Evolutionary conservation across 768 basidiomycete genomes (phyloP).

Genomic region (Tylopilus sp.): DNA sequence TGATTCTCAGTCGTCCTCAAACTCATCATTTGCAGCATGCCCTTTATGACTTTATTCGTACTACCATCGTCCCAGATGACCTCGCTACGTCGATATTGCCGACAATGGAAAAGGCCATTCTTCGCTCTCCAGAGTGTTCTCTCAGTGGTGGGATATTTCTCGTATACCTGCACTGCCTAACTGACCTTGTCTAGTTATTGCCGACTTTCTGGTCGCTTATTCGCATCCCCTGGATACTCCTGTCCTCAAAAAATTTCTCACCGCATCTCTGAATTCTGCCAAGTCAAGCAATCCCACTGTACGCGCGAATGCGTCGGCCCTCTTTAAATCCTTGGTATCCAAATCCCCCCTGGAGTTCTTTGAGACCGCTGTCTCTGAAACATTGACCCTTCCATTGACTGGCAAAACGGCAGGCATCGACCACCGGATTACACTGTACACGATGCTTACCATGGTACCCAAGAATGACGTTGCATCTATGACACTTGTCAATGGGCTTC

Average conservation of each 20-base stretch:
- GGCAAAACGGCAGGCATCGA: slow-evolving; percentile 89
- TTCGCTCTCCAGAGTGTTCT: slow-evolving; percentile 79
- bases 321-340: slow-evolving; percentile 51
- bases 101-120: slow-evolving; percentile 71
- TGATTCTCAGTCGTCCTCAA: background rate
- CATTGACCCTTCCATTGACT: slow-evolving; percentile 69
- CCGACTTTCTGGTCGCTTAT: slow-evolving; percentile 57
- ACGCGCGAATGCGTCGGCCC: slow-evolving; percentile 49
- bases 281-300: slow-evolving; percentile 71
- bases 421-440: slow-evolving; percentile 77
- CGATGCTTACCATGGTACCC: slow-evolving; percentile 60
- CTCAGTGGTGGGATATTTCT: slow-evolving; percentile 48
- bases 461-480: slow-evolving; percentile 50
- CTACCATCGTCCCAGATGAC: slow-evolving; percentile 48
- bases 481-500: slow-evolving; percentile 37
- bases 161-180: background rate
- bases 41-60: slow-evolving; percentile 59
- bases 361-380: slow-evolving; percentile 53
- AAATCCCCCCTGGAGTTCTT: slow-evolving; percentile 37
- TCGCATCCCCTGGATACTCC: slow-evolving; percentile 45
- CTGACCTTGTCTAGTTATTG: slow-evolving; percentile 40
- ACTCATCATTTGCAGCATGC: slow-evolving; percentile 37
- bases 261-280: slow-evolving; percentile 58
- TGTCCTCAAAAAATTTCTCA: slow-evolving; percentile 51
- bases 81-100: slow-evolving; percentile 59